Evolutionary conservation across 1,284 basidiomycete species (phyloP), one percentile per base, ranked within the genome.

Genomic region (Heliocybe sulcata): DNA sequence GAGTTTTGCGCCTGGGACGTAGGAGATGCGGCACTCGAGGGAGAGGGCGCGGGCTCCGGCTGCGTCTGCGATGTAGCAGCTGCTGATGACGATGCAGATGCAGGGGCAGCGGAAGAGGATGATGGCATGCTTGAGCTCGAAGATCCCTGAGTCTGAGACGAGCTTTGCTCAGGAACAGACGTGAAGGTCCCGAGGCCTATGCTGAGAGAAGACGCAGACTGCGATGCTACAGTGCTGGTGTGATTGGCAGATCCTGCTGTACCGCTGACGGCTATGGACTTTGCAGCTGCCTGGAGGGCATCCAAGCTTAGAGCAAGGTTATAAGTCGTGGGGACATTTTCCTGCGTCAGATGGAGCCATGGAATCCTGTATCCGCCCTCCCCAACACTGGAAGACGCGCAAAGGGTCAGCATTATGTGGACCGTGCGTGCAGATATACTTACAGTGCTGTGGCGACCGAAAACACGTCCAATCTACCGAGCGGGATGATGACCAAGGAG

Each of bases 401-500:
- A 45, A 54, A 8, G 19, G 4, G 14, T 31, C 45, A 31, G 1
- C 8, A 31, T n/a, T 8, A 3, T 16, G 14, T 16, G 11, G 12
- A 45, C n/a, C n/a, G 10, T 20, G 45, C n/a, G 20, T 51, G 47
- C 29, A 29, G 54, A 58, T 35, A 29, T 35, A 60, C 68, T 11
- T 54, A 70, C 64, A 71, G 71, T 29, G 77, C 66, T 1, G 82
- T 84, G 22, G 72, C 66, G 8, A 72, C 78, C 2, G 77, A 68
- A 33, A 67, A 68, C 23, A 87, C 68, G 56, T 87, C 85, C 50
- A 87, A 68, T 50, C 70, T 65, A 10, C 73, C 76, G 6, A 77
- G 64, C 0, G 79, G 75, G 48, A 86, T 77, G 58, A 87, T 84
- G 2, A 57, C 72, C 3, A 87, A 70, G 3, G 83, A 80, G 0